Base-by-base conservation (phyloP, 352 stramenopile genomes). In the Pythium utonaiense region DNA sequence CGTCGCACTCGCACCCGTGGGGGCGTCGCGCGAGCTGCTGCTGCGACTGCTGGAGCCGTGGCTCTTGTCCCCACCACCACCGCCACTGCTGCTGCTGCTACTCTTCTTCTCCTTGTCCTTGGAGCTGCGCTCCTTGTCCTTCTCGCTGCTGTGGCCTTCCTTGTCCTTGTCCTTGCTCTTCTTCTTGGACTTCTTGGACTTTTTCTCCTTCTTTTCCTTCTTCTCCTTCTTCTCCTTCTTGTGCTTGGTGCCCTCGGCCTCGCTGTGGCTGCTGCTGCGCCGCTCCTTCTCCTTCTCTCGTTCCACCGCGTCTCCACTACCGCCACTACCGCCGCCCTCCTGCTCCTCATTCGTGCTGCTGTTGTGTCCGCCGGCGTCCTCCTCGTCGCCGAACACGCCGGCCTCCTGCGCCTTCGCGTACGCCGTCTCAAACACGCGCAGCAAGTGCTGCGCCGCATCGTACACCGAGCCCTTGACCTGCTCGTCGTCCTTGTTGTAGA, bases 401-500 rank as follows among this genome's bases (percentile, higher is more conserved):
- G 67, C 86, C 30, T 90, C 82, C 36, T 87, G 80, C 19, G 78
- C 53, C 62, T 91, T 92, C 9, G 78, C 67, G 66, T 93, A 95
- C 14, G 82, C 83, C 7, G 75, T 93, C 62, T 95, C 85, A 51
- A 95, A 95, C 10, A 91, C 81, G 1, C 80, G 68, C 57, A 91
- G 57, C n/a, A 93, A 49, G 56, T 93, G 80, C 70, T 93, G 80
- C 44, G 83, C 83, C 3, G 83, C 83, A 42, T 87, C 80, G 49
- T 86, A 93, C 10, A 93, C 83, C 42, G 83, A 93, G 12, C 80
- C 81, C 41, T 86, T 86, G 50, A 92, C 75, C 59, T 86, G 69
- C 57, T 85, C 75, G 51, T 93, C 77, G 40, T 82, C 75, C 40
- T 93, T 90, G 55, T 90, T 89, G 57, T 92, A 93, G 16, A 82